phyloP scores from a whole-genome alignment of 2,329 filamentous ascomycete species.

The Aspergillus ochraceoroseus region DNA sequence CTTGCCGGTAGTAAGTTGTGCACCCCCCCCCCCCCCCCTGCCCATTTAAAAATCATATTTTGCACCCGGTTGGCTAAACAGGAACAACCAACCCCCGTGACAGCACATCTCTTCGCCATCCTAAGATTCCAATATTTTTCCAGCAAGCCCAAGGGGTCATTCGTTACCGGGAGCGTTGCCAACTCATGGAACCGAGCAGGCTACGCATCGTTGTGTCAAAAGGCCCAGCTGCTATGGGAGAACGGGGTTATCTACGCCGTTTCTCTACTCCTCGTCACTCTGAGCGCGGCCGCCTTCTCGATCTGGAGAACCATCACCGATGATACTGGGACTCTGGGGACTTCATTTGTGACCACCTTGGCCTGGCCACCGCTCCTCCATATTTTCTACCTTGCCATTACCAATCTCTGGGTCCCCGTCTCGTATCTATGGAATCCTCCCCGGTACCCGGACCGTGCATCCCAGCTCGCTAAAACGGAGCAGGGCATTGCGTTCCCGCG shows the following conservation, averaged over 20 bases:
- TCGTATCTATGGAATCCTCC: slow-evolving; percentile 22
- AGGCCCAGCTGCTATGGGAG: background rate
- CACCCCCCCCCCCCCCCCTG: background rate
- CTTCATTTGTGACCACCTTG: slow-evolving; percentile 15
- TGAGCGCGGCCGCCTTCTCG: slow-evolving; percentile 4
- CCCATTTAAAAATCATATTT: background rate
- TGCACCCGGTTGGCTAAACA: background rate
- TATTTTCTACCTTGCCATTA: slow-evolving; percentile 17
- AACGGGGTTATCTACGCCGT: slow-evolving; percentile 21
- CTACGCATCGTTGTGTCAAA: background rate
- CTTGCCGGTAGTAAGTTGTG: slow-evolving; percentile 22
- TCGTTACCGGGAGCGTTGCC: slow-evolving; percentile 28
- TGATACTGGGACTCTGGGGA: no score
- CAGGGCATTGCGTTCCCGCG: background rate
- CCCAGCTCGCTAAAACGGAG: background rate
- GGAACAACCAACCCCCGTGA: no score
- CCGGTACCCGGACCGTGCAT: slow-evolving; percentile 8
- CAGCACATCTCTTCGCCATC: slow-evolving; percentile 24
- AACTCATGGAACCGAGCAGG: slow-evolving; percentile 23
- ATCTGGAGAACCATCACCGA: background rate
- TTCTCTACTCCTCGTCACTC: slow-evolving; percentile 12
- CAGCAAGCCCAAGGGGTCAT: slow-evolving; percentile 28
- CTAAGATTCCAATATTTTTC: slow-evolving; percentile 24
- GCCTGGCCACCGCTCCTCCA: slow-evolving; percentile 26
- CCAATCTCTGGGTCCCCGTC: slow-evolving; percentile 22